These are phyloP conservation scores for Suhomyces wounanorum DNA, from an alignment of 1,139 yeast species.

Conservation along the genomic window DNA sequence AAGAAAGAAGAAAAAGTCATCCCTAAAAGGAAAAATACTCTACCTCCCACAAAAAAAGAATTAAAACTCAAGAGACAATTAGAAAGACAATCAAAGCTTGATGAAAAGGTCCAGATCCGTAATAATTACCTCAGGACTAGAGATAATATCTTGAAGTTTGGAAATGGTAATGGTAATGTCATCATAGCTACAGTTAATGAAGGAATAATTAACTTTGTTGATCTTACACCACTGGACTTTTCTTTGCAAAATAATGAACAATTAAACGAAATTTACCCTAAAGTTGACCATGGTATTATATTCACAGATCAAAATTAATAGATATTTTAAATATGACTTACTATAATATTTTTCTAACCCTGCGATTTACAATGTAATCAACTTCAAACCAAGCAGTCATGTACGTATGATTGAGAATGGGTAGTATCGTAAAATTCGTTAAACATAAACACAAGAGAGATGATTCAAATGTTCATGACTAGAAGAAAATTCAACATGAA, in stretches of 20 bases:
- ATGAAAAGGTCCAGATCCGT: conserved; percentile 24
- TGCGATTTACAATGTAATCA: no score
- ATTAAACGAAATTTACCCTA: conserved; percentile 19
- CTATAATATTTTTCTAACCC: no score
- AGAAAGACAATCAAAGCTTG: conserved; percentile 31
- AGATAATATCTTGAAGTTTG: conserved; percentile 39
- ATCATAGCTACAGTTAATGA: conserved; percentile 69
- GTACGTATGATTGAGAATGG: background rate
- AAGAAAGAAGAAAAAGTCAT: conserved; percentile 11
- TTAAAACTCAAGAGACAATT: conserved; percentile 24
- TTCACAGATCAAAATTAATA: conserved; percentile 8
- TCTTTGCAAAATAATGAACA: conserved; percentile 33
- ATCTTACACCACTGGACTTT: conserved; percentile 62
- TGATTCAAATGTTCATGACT: no score
- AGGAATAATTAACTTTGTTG: conserved; percentile 70
- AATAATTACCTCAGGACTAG: conserved; percentile 31
- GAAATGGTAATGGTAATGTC: conserved; percentile 47
- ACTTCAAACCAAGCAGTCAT: no score
- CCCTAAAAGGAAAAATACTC: conserved; percentile 12
- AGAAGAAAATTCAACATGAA: no score
- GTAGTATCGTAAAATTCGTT: background rate
- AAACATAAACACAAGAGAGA: no score
- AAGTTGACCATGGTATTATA: conserved; percentile 22
- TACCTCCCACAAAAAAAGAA: conserved; percentile 21
- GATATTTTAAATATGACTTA: no score